Conservation (phyloP, 768 basidiomycete genomes). For the Cubamyces sp. region DNA sequence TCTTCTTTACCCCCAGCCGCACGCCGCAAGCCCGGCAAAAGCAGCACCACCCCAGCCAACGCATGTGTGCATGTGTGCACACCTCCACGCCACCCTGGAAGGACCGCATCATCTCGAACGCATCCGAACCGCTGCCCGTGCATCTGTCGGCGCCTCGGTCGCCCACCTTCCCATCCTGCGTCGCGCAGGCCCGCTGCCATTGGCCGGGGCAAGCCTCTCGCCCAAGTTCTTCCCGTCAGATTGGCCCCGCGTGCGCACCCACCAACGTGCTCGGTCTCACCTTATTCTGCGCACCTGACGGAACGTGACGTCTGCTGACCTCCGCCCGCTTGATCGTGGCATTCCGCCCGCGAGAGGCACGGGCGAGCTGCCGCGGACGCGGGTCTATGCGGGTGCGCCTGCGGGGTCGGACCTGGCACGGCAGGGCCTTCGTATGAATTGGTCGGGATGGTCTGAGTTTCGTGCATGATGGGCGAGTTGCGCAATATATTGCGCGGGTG, state of each 20-base stretch:
- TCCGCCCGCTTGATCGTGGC: constrained; percentile 1
- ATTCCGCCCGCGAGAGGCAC: neutral
- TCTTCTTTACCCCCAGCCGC: no score
- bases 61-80: no score
- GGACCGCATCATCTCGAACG: neutral
- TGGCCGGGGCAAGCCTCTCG: constrained; percentile 1
- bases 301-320: constrained; percentile 18
- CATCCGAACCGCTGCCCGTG: neutral
- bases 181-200: neutral
- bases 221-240: neutral
- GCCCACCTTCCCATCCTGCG: neutral
- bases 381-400: no score
- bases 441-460: neutral
- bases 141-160: neutral
- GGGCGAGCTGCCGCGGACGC: no score
- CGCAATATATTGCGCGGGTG: constrained; percentile 11
- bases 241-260: constrained; percentile 4
- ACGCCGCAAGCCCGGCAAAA: no score
- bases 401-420: neutral
- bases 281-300: constrained; percentile 20
- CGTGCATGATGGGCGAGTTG: neutral
- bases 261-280: constrained; percentile 17
- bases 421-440: neutral
- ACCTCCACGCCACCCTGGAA: neutral
- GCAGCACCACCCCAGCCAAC: no score